Evolutionary conservation across 768 basidiomycete genomes (phyloP).

Genomic region (Boletus fagicola): DNA sequence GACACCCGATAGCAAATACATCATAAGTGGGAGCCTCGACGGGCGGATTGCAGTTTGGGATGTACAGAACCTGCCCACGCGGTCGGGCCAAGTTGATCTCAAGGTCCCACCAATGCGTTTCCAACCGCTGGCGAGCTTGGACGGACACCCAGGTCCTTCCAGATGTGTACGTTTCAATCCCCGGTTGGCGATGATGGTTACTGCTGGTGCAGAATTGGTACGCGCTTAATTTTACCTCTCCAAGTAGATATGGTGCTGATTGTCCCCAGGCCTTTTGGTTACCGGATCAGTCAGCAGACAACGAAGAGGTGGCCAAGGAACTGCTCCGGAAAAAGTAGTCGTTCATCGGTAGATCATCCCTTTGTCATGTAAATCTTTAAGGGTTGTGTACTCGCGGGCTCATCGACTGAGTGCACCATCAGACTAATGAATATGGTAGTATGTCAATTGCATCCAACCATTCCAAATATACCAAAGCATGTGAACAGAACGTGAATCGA

Average conservation of each 20-base stretch:
- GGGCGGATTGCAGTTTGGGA: constrained; percentile 91
- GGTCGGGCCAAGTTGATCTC: constrained; percentile 52
- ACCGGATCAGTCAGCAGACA: constrained; percentile 64
- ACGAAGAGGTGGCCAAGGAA: constrained; percentile 69
- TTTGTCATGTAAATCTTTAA: not conserved
- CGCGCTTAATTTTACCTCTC: constrained; percentile 22
- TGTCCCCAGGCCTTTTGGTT: constrained; percentile 58
- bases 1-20: constrained; percentile 92
- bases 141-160: constrained; percentile 81
- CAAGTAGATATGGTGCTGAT: constrained; percentile 7
- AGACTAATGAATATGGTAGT: not conserved
- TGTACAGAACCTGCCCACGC: constrained; percentile 56
- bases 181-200: constrained; percentile 81
- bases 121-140: constrained; percentile 51
- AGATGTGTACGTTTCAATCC: constrained; percentile 92
- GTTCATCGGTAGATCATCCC: not conserved
- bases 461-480: not conserved
- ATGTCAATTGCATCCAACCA: constrained; percentile 3
- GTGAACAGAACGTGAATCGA: constrained; percentile 3
- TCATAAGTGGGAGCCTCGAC: constrained; percentile 81
- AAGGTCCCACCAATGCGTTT: constrained; percentile 51
- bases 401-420: not conserved
- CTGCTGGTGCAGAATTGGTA: constrained; percentile 82
- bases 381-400: not conserved
- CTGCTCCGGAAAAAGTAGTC: constrained; percentile 54